Evolutionary conservation across 2,329 filamentous ascomycete species (phyloP), one percentile per base, ranked within the genome.

Genomic region (Stagonosporopsis rhizophila): DNA sequence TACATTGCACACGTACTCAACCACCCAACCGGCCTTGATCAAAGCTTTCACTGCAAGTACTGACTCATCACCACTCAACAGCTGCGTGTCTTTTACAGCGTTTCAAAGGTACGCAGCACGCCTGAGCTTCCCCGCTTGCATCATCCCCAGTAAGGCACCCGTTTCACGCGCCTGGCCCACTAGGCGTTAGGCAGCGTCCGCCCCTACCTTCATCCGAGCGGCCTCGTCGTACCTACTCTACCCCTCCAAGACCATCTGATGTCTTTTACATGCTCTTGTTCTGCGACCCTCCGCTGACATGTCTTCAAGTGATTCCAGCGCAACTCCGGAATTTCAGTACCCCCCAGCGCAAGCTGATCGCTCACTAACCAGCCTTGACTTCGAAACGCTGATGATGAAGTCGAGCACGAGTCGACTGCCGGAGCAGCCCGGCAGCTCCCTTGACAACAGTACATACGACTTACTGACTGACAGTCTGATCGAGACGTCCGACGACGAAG

Each of bases 361-460:
- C 48, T 73, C 70, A 17, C 62, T 75, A 7, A 66, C 69, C 34
- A 59, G 58, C 37, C 65, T 74, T 42, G 71, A 74, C 63, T 68
- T 75, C 59, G 56, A 74, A 53, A 66, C 66, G 12, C 61, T 74
- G 19, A 73, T 74, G 63, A 75, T 75, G 73, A 64, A 70, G 55
- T 75, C 73, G 19, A 67, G 59, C 25, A 64, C 68, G 4, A 63
- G 63, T 39, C 67, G 58, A 12, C 53, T 52, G 35, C 60, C 62
- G 44, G 68, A 73, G 50, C 68, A 71, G 62, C 57, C 64, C 6
- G 56, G 48, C 44, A 69, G 62, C 59, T 64, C 71, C n/a, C 65
- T 75, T 25, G 72, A 74, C 28, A 73, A 75, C 22, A 76, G 72
- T 63, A 64, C 65, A n/a, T 75, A 74, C 62, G 73, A 74, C 48